Conservation (phyloP, 345 rosid genomes). For the Passiflora organensis region DNA sequence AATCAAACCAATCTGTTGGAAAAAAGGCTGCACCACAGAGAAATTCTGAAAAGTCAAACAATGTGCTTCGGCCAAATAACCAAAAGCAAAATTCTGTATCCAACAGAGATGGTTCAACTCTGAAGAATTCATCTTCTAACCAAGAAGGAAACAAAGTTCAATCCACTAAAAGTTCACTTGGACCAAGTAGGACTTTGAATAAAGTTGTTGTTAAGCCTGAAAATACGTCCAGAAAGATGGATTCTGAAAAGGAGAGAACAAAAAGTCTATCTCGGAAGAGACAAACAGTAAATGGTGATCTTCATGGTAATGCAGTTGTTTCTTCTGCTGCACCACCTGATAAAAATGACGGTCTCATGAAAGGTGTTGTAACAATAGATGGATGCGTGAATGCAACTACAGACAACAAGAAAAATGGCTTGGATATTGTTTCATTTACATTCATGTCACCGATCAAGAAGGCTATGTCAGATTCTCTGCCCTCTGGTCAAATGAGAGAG, state of each 20-base stretch:
- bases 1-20: constrained; percentile 28
- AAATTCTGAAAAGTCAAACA: constrained; percentile 27
- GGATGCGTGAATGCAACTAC: constrained; percentile 22
- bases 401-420: constrained; percentile 37
- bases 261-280: constrained; percentile 40
- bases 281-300: constrained; percentile 31
- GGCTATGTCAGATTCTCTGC: constrained; percentile 27
- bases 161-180: constrained; percentile 27
- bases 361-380: constrained; percentile 38
- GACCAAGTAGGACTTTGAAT: constrained; percentile 33
- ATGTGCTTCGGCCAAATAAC: constrained; percentile 54
- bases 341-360: constrained; percentile 34
- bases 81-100: constrained; percentile 61
- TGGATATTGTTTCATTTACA: constrained; percentile 83
- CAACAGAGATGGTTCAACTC: constrained; percentile 30
- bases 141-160: constrained; percentile 33
- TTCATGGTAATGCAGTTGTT: constrained; percentile 23
- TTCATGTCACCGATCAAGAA: constrained; percentile 70
- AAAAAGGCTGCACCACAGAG: constrained; percentile 36
- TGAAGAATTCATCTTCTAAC: constrained; percentile 31
- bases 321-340: constrained; percentile 27
- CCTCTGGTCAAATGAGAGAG: constrained; percentile 24
- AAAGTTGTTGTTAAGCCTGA: constrained; percentile 35
- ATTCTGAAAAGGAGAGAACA: constrained; percentile 37
- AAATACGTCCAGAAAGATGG: constrained; percentile 32